phyloP scores from a whole-genome alignment of 1,139 yeast genomes.

The Diutina mesorugosa region DNA sequence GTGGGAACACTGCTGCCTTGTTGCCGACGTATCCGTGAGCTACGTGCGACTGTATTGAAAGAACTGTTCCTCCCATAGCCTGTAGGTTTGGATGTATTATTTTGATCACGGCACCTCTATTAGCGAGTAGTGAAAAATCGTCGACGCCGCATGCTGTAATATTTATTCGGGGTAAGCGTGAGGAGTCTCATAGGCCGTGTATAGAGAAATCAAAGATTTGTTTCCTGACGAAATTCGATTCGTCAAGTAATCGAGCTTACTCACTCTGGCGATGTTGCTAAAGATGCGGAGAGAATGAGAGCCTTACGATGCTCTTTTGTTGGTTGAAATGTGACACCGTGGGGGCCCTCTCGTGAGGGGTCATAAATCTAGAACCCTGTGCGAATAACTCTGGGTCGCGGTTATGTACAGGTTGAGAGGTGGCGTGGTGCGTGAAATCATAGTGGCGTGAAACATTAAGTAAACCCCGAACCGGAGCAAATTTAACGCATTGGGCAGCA shows the following conservation, averaged over 20 bases:
- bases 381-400: neutral
- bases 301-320: neutral
- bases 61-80: neutral
- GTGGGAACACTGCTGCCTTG: conserved; percentile 67
- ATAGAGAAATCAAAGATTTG: too few species aligned
- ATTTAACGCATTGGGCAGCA: neutral
- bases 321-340: neutral
- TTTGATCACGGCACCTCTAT: neutral
- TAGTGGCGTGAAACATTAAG: neutral
- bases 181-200: neutral
- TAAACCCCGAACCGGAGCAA: neutral
- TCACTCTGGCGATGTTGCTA: too few species aligned
- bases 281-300: too few species aligned
- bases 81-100: neutral
- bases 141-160: neutral
- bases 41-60: conserved; percentile 65
- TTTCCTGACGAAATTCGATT: too few species aligned
- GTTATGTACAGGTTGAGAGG: neutral
- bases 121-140: neutral
- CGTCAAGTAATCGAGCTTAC: too few species aligned
- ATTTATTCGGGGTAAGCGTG: neutral
- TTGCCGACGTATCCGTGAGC: conserved; percentile 84
- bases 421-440: neutral
- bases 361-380: neutral
- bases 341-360: neutral